A percentile compares a stretch with the other conserved stretches of the same genome.
Evolutionary conservation across 345 rosid species (phyloP).

Genomic region (Microcos paniculata): DNA sequence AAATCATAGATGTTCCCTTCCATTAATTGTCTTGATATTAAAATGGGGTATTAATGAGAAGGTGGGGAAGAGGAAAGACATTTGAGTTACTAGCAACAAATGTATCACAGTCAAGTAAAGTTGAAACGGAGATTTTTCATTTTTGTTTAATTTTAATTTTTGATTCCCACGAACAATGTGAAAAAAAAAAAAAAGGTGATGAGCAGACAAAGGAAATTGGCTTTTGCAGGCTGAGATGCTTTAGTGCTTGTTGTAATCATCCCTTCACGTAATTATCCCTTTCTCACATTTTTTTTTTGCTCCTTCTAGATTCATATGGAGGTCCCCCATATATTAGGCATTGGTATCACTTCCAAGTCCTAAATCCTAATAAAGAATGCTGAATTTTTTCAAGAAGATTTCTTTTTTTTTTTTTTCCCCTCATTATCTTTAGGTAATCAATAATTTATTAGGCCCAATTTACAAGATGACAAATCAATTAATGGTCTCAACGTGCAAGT

Average conservation of each 20-base stretch:
- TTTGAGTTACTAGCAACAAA: not conserved
- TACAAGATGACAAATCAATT: conserved; percentile 1
- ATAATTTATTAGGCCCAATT: not conserved
- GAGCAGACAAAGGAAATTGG: not conserved
- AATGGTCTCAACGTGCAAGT: conserved; percentile 4
- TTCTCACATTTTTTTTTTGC: not conserved
- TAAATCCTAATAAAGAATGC: not conserved
- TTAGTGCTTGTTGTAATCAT: conserved; percentile 1
- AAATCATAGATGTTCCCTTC: conserved; percentile 3
- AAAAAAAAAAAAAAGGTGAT: not conserved
- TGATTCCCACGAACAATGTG: not conserved
- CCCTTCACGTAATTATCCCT: not conserved
- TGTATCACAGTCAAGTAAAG: not conserved
- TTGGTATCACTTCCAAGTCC: not conserved
- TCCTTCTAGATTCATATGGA: not conserved
- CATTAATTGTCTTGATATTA: not conserved
- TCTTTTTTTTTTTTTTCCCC: not conserved
- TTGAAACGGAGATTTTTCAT: not conserved
- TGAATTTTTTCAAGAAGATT: not conserved
- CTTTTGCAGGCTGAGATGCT: not conserved
- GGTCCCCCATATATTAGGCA: not conserved
- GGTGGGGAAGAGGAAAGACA: not conserved
- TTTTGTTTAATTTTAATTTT: not conserved
- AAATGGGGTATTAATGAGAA: too few species aligned
- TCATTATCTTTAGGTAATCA: not conserved